A percentile compares a stretch with the other conserved stretches of the same genome.
Conservation (phyloP, 176 grass and related monocot species). For the Carex kokanica region DNA sequence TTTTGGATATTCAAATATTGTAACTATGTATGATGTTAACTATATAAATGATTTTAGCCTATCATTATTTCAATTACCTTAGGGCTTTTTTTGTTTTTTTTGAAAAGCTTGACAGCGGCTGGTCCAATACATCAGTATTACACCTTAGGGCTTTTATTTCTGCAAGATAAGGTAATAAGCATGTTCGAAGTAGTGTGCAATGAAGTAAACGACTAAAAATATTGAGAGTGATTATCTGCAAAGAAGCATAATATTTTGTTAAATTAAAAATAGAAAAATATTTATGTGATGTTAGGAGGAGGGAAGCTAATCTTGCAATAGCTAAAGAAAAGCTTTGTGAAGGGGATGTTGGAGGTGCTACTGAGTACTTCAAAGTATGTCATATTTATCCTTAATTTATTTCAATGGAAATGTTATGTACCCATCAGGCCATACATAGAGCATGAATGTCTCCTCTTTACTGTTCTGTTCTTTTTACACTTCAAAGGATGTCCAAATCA, state of each 20-base stretch:
- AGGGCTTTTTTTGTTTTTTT: background rate
- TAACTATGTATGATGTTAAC: background rate
- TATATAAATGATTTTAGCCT: background rate
- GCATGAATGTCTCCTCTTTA: background rate
- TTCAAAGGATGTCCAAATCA: background rate
- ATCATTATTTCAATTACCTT: background rate
- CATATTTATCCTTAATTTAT: background rate
- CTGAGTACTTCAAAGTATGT: constrained; percentile 55
- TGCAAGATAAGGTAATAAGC: background rate
- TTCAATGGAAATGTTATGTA: background rate
- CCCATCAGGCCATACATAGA: background rate
- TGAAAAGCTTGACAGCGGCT: no score
- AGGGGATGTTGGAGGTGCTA: constrained; percentile 48
- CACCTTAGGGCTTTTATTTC: background rate
- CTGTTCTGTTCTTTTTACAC: background rate
- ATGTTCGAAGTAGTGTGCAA: background rate
- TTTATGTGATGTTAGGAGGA: constrained; percentile 47
- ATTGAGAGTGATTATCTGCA: background rate
- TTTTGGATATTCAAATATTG: background rate
- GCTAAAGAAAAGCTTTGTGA: constrained; percentile 67
- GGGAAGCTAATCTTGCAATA: constrained; percentile 54
- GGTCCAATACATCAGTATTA: no score
- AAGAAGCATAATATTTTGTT: background rate
- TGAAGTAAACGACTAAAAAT: background rate
- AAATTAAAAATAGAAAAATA: background rate